A percentile compares a stretch with the other conserved stretches of the same genome.
Conservation (phyloP, 1,284 basidiomycete genomes). For the Heterobasidion parviporum region DNA sequence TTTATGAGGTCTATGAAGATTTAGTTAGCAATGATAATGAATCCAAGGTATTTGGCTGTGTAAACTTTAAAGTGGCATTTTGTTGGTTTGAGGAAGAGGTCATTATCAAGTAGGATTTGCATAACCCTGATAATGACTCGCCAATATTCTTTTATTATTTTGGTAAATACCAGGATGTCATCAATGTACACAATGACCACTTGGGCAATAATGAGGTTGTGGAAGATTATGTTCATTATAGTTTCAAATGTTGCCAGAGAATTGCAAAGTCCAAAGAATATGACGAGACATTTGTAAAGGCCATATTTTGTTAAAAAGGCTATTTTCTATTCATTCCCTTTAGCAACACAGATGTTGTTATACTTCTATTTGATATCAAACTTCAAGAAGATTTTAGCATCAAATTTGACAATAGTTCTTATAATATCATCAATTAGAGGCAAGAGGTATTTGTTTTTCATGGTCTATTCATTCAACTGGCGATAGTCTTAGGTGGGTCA, state of each 20-base stretch:
- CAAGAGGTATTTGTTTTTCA: background rate
- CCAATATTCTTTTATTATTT: background rate
- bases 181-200: background rate
- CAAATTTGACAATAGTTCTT: background rate
- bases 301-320: background rate
- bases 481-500: slow-evolving; percentile 1
- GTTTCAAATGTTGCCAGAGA: background rate
- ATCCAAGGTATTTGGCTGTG: background rate
- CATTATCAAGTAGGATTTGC: background rate
- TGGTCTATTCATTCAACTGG: background rate
- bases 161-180: background rate
- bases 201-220: background rate
- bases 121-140: background rate
- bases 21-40: background rate
- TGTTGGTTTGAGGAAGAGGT: background rate
- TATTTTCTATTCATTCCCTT: background rate
- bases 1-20: background rate
- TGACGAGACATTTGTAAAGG: background rate
- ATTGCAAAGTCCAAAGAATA: slow-evolving; percentile 1
- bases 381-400: background rate
- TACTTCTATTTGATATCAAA: background rate
- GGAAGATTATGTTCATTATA: background rate
- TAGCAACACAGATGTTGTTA: background rate
- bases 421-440: background rate
- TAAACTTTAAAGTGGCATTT: background rate